Conservation (phyloP, 1,139 yeast species). For the Magnusiomyces starmeri region DNA sequence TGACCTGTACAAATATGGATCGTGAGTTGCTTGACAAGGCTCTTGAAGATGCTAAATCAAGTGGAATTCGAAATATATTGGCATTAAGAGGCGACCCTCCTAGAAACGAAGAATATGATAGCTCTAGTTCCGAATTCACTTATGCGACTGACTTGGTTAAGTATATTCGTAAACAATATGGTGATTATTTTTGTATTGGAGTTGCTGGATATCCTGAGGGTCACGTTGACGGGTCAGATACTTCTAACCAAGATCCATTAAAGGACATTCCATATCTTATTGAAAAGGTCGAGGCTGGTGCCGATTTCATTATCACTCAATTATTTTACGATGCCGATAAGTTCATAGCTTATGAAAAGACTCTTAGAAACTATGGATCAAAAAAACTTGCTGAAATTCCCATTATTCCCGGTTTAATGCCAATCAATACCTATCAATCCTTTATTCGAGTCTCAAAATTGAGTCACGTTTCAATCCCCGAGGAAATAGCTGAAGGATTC, state of each 20-base stretch:
- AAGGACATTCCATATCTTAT: constrained; percentile 68
- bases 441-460: constrained; percentile 84
- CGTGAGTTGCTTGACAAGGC: constrained; percentile 71
- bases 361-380: constrained; percentile 39
- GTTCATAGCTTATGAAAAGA: constrained; percentile 46
- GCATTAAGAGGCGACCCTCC: constrained; percentile 97
- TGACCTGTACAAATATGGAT: constrained; percentile 93
- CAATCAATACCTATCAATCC: constrained; percentile 82
- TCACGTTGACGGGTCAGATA: constrained; percentile 72
- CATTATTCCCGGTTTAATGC: constrained; percentile 90
- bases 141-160: constrained; percentile 78
- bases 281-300: constrained; percentile 88
- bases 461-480: constrained; percentile 84
- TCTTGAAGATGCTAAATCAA: constrained; percentile 56
- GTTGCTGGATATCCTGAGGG: constrained; percentile 98
- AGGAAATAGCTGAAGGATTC: constrained; percentile 42
- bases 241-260: constrained; percentile 49
- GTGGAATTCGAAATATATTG: constrained; percentile 77
- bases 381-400: constrained; percentile 44
- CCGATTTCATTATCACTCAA: constrained; percentile 88
- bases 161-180: constrained; percentile 63
- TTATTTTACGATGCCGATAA: constrained; percentile 62
- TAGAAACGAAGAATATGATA: constrained; percentile 64
- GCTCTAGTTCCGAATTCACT: constrained; percentile 44
- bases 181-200: constrained; percentile 75